These are phyloP conservation scores for Ceratocystis destructans DNA, from an alignment of 2,329 filamentous ascomycete genomes.

Conservation along the genomic window DNA sequence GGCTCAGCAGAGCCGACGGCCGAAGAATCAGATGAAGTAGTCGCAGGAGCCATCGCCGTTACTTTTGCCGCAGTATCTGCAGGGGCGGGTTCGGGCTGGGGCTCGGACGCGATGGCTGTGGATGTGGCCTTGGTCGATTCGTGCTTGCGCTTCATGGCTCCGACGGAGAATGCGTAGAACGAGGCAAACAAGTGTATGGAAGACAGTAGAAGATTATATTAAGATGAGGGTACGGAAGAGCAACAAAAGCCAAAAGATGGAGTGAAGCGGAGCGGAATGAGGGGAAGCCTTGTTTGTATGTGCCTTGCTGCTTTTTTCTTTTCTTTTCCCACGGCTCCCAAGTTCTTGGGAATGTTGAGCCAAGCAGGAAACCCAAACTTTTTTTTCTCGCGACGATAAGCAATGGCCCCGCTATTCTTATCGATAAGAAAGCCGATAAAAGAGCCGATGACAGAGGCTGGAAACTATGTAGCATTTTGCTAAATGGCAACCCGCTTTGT, in stretches of 20 bases:
- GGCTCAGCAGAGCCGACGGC: background rate
- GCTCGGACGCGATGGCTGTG: background rate
- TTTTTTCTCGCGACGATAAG: slow-evolving; percentile 18
- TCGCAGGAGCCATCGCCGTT: slow-evolving; percentile 21
- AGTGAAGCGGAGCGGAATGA: background rate
- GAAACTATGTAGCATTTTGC: background rate
- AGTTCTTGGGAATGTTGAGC: background rate
- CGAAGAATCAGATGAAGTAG: background rate
- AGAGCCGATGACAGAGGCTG: no score
- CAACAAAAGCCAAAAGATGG: background rate
- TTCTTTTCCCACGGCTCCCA: background rate
- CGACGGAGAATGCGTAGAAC: background rate
- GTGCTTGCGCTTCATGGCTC: slow-evolving; percentile 47
- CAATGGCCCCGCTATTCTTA: slow-evolving; percentile 19
- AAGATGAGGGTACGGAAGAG: slow-evolving; percentile 19
- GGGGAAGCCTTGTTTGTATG: background rate
- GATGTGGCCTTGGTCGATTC: slow-evolving; percentile 34
- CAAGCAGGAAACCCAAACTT: slow-evolving; percentile 7
- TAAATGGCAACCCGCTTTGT: background rate
- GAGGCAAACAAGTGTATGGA: slow-evolving; percentile 16
- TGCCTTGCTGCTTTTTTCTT: background rate
- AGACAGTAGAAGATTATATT: slow-evolving; percentile 12
- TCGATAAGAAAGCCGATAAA: slow-evolving; percentile 11
- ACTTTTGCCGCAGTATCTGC: slow-evolving; percentile 21
- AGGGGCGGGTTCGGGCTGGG: background rate